Evolutionary conservation across 75 land plant genomes (phyloP).

Genomic region (Isoetes taiwanensis): DNA sequence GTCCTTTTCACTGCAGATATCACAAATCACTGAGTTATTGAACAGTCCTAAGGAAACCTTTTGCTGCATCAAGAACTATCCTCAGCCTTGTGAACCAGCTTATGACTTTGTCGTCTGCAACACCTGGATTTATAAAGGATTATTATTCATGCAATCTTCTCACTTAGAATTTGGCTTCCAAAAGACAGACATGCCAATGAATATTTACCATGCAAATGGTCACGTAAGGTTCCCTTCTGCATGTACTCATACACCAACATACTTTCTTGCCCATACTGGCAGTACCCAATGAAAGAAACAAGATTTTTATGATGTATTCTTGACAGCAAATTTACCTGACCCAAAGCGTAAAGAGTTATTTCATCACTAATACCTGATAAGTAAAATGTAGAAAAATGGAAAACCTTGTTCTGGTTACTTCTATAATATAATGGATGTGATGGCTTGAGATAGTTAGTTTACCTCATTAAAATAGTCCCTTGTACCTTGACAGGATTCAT

Average conservation of each 20-base stretch:
- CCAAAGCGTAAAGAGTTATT: too few relatives aligned
- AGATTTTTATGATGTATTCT: constrained; percentile 38
- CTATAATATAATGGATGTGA: not conserved
- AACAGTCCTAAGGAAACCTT: constrained; percentile 20
- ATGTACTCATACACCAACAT: constrained; percentile 58
- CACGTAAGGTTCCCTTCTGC: constrained; percentile 62
- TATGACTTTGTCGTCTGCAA: constrained; percentile 32
- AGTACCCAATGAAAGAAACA: constrained; percentile 57
- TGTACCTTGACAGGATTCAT: not conserved
- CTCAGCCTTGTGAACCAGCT: constrained; percentile 65
- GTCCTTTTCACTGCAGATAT: not conserved
- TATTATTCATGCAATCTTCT: not conserved
- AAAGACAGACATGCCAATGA: not conserved
- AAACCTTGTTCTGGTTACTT: too few relatives aligned
- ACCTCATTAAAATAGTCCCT: not conserved
- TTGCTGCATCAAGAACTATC: constrained; percentile 68
- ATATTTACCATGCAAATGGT: constrained; percentile 52
- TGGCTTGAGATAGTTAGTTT: too few relatives aligned
- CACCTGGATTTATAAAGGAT: constrained; percentile 25
- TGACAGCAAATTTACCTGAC: constrained; percentile 45
- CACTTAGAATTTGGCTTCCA: not conserved
- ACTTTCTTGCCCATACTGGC: constrained; percentile 46
- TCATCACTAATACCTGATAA: too few relatives aligned
- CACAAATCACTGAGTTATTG: not conserved
- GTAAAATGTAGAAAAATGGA: too few relatives aligned